phyloP scores from a whole-genome alignment of 257 asterid genomes.

The Plantago ovata region DNA sequence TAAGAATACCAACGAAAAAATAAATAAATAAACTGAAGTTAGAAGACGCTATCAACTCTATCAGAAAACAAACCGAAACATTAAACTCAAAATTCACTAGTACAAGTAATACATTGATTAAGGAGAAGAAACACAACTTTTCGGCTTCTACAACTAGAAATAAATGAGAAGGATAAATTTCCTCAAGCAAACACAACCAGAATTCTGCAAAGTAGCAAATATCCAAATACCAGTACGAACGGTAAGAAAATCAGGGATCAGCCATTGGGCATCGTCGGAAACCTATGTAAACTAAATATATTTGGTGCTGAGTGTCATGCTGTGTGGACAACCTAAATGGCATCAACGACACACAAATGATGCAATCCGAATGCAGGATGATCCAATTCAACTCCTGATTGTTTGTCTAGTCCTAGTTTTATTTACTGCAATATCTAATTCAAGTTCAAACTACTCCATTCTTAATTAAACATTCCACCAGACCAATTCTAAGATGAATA shows the following conservation, averaged over 20 bases:
- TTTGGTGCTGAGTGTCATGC: too few species aligned
- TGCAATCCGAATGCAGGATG: too few species aligned
- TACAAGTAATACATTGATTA: not conserved
- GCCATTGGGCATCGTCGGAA: not conserved
- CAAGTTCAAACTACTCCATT: too few species aligned
- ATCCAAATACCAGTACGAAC: not conserved
- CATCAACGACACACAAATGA: too few species aligned
- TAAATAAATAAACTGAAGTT: conserved; percentile 9
- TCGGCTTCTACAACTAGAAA: not conserved
- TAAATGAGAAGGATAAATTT: not conserved
- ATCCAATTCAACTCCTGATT: too few species aligned
- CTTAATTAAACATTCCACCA: too few species aligned
- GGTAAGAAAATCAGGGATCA: not conserved
- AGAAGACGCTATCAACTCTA: not conserved
- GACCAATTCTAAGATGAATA: too few species aligned
- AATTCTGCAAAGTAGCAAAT: not conserved
- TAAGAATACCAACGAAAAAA: too few species aligned
- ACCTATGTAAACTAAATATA: not conserved
- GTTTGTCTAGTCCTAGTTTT: too few species aligned
- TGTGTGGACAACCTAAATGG: too few species aligned
- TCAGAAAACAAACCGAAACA: not conserved
- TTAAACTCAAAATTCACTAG: not conserved
- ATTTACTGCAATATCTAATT: too few species aligned
- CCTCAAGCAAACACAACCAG: not conserved
- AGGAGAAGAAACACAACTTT: conserved; percentile 1